Conservation (phyloP, 2,329 filamentous ascomycete species). For the Nemania abortiva region DNA sequence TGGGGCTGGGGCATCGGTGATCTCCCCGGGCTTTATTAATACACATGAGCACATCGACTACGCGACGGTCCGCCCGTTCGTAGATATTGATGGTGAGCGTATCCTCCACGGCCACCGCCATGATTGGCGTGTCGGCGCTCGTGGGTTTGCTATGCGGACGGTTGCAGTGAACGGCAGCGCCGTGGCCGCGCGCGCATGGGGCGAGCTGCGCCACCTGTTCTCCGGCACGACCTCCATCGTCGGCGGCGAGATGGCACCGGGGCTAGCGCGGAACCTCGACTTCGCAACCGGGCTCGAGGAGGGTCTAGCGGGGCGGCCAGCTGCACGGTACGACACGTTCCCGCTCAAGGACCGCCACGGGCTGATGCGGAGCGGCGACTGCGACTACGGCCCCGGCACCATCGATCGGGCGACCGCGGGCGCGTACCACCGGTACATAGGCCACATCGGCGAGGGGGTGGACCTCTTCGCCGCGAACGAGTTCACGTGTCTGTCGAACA, state of each 20-base stretch:
- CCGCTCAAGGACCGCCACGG: slow-evolving; percentile 45
- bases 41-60: slow-evolving; percentile 50
- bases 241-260: slow-evolving; percentile 46
- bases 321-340: slow-evolving; percentile 45
- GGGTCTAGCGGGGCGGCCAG: slow-evolving; percentile 34
- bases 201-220: slow-evolving; percentile 50
- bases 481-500: slow-evolving; percentile 47
- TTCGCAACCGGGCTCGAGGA: slow-evolving; percentile 44
- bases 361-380: slow-evolving; percentile 45
- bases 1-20: slow-evolving; percentile 38
- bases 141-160: slow-evolving; percentile 40
- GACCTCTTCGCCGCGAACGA: slow-evolving; percentile 48
- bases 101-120: slow-evolving; percentile 47
- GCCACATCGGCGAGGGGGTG: slow-evolving; percentile 49
- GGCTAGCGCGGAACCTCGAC: slow-evolving; percentile 49
- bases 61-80: slow-evolving; percentile 44
- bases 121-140: slow-evolving; percentile 48
- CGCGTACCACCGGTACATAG: slow-evolving; percentile 44
- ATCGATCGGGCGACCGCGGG: slow-evolving; percentile 36
- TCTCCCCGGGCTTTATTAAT: slow-evolving; percentile 51
- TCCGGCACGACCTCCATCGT: slow-evolving; percentile 50
- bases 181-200: slow-evolving; percentile 44
- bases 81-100: slow-evolving; percentile 43
- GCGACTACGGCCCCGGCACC: slow-evolving; percentile 45
- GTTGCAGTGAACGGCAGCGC: slow-evolving; percentile 43